These are phyloP conservation scores for Naganishia cerealis DNA, from an alignment of 1,284 basidiomycete genomes.

Conservation along the genomic window DNA sequence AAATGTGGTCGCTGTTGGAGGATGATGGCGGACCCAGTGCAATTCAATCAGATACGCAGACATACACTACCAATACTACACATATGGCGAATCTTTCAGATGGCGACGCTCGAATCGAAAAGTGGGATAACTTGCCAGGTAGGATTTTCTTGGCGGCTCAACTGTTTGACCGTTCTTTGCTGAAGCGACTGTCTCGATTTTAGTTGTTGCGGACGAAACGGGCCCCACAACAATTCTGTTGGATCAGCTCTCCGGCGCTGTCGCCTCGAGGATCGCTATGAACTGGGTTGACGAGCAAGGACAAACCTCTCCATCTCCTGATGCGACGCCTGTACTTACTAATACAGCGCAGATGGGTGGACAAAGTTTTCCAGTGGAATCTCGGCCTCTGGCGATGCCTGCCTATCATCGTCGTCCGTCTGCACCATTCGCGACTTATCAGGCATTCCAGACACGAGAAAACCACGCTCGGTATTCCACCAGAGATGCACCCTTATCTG, in stretches of 20 bases:
- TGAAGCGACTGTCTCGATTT: background rate
- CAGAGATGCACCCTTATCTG: background rate
- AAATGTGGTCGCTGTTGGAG: slow-evolving; percentile 32
- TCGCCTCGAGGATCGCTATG: slow-evolving; percentile 16
- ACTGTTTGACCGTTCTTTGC: background rate
- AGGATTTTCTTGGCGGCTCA: background rate
- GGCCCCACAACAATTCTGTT: background rate
- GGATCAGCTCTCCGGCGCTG: slow-evolving; percentile 4
- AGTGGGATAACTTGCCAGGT: slow-evolving; percentile 11
- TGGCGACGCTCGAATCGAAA: background rate
- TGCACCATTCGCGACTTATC: background rate
- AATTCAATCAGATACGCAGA: background rate
- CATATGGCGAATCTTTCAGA: background rate
- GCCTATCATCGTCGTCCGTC: background rate
- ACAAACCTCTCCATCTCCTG: background rate
- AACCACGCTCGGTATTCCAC: background rate
- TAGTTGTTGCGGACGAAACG: background rate
- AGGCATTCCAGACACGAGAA: background rate
- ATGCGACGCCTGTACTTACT: background rate
- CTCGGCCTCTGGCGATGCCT: background rate
- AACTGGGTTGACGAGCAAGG: slow-evolving; percentile 2
- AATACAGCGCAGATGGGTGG: background rate
- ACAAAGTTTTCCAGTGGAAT: background rate
- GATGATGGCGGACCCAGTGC: slow-evolving; percentile 12
- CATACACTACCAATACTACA: background rate